A percentile compares a stretch with the other conserved stretches of the same genome.
Conservation (phyloP, 352 stramenopile species). For the Phytophthora pisi region DNA sequence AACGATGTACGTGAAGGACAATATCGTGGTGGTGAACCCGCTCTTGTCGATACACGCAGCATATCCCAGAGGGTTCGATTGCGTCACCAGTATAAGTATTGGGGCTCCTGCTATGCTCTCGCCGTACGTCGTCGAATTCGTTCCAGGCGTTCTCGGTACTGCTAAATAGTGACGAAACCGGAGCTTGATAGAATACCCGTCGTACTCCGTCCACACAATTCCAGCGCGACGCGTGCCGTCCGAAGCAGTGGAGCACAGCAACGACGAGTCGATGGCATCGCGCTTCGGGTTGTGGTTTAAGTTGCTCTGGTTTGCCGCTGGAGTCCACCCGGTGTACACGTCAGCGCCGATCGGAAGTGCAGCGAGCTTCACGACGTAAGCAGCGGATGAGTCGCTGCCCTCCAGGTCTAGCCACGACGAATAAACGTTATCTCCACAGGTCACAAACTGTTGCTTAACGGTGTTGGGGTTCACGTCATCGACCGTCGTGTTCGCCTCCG, state of each 20-base stretch:
- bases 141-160: conserved; percentile 23
- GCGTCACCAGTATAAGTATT: conserved; percentile 49
- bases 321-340: conserved; percentile 37
- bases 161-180: conserved; percentile 53
- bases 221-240: conserved; percentile 28
- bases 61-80: conserved; percentile 39
- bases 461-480: conserved; percentile 29
- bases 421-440: conserved; percentile 49
- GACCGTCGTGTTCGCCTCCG: conserved; percentile 14
- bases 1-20: conserved; percentile 66
- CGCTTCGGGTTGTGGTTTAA: conserved; percentile 65
- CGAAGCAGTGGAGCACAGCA: conserved; percentile 48
- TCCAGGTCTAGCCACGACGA: conserved; percentile 54
- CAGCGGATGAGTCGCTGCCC: neutral
- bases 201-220: conserved; percentile 76
- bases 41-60: conserved; percentile 64
- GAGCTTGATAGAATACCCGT: conserved; percentile 69
- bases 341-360: conserved; percentile 16
- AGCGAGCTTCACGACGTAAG: conserved; percentile 33
- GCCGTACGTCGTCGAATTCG: conserved; percentile 30
- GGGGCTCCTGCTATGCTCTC: conserved; percentile 49
- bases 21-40: conserved; percentile 37
- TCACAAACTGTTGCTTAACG: conserved; percentile 32
- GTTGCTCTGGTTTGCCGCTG: conserved; percentile 13
- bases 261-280: conserved; percentile 41